These are phyloP conservation scores for Phytophthora litchii DNA, from an alignment of 352 stramenopile genomes.

Conservation along the genomic window DNA sequence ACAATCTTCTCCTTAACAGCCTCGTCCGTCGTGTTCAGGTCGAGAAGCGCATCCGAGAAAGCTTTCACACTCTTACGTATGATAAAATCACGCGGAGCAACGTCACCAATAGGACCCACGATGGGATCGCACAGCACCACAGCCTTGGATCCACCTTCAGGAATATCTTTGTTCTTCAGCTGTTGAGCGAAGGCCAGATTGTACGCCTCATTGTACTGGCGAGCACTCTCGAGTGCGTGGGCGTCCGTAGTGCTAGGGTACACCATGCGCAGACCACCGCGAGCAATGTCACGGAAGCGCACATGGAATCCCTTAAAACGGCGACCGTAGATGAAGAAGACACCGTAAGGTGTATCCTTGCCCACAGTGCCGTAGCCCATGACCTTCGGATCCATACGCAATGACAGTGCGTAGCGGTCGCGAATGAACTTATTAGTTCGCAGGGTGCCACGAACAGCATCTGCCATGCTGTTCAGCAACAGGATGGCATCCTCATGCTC, in stretches of 20 bases:
- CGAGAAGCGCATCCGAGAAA: constrained; percentile 90
- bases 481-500: constrained; percentile 76
- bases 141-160: constrained; percentile 84
- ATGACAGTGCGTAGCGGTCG: constrained; percentile 80
- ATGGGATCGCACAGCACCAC: constrained; percentile 83
- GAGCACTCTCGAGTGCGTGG: constrained; percentile 67
- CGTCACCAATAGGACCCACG: constrained; percentile 69
- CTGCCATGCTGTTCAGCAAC: constrained; percentile 80
- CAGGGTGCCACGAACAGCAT: constrained; percentile 75
- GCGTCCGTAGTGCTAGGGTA: constrained; percentile 71
- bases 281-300: constrained; percentile 84
- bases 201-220: constrained; percentile 87
- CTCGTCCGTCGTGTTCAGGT: constrained; percentile 79
- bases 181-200: constrained; percentile 87
- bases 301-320: constrained; percentile 94
- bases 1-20: constrained; percentile 75
- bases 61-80: constrained; percentile 98
- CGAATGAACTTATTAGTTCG: constrained; percentile 86
- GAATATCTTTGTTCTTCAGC: constrained; percentile 91
- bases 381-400: constrained; percentile 80
- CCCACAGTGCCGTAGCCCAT: constrained; percentile 83
- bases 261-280: constrained; percentile 78
- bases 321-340: constrained; percentile 97
- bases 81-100: constrained; percentile 86
- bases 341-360: constrained; percentile 93